Evolutionary conservation across 2,329 filamentous ascomycete genomes (phyloP), one percentile per base, ranked within the genome.

Genomic region (Mycosphaerella sp.): DNA sequence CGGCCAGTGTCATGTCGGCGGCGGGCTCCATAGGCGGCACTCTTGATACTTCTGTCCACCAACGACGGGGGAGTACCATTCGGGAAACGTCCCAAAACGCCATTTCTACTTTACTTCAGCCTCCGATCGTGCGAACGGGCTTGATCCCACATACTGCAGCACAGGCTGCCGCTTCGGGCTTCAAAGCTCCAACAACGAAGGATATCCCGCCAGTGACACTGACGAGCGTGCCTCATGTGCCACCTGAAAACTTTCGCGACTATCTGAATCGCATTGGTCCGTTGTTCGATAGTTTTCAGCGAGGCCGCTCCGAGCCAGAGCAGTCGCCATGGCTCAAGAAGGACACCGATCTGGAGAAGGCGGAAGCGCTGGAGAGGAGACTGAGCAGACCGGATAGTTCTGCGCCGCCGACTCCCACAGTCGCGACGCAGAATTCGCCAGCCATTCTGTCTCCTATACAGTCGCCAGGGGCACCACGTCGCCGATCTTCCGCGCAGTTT

Each of bases 171-270:
- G 86, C 81, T 62, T 76, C 84, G 12, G 64, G 64, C 36, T 67
- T 59, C 58, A 91, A 85, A 61, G 84, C 87, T 12, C 91, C 91
- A 0, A 94, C 89, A 1, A 78, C 87, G 14, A 82, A 82, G 68
- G 91, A 98, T 66, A 98, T 98, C 34, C 91, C 91, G 1, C 91
- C 91, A 0, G 93, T 98, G 0, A 84, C 89, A 1, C 75, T 98
- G 53, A 90, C 89, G 6, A 95, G 95, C 62, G 87, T 97, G 41
- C 80, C 84, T 9, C 86, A 86, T 62, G 78, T 97, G 60, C 87
- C 95, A 35, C 71, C 81, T 0, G 80, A 85, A 56, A 85, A 86
- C 50, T 98, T 98, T 68, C 83, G 83, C 48, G 77, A 87, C 7
- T 98, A 98, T 65, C 74, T 97, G 6, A 78, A 82, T 3, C 87